Percentiles rank a stretch among this genome's conserved stretches.
These are phyloP conservation scores for Obelidium mucronatum DNA, from an alignment of 192 early-diverging fungal genomes.

Conservation along the genomic window DNA sequence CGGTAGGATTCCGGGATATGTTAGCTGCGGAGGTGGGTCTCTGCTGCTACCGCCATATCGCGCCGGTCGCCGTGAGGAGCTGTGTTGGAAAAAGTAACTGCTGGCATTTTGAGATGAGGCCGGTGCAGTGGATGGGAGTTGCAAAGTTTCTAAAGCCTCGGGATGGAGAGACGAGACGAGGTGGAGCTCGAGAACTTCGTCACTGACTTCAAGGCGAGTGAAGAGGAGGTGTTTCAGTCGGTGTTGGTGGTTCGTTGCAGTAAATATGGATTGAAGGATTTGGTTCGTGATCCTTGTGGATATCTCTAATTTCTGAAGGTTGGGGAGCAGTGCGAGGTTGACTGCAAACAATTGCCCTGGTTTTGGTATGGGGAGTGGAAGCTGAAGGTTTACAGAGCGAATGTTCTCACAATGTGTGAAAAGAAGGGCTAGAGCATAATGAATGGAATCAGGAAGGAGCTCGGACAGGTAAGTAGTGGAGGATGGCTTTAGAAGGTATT, in stretches of 20 bases:
- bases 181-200: background rate
- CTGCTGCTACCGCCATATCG: background rate
- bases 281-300: slow-evolving; percentile 11
- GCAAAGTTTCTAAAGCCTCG: background rate
- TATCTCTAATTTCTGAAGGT: slow-evolving; percentile 15
- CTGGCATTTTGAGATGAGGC: background rate
- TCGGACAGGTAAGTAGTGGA: background rate
- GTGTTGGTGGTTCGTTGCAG: background rate
- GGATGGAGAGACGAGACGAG: background rate
- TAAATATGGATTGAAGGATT: background rate
- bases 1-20: slow-evolving; percentile 5
- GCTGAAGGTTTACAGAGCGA: slow-evolving; percentile 10
- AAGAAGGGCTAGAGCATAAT: slow-evolving; percentile 31
- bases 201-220: background rate
- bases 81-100: slow-evolving; percentile 1
- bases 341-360: background rate
- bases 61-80: too few relatives aligned
- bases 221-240: background rate
- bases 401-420: slow-evolving; percentile 39
- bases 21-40: background rate
- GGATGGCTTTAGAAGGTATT: background rate
- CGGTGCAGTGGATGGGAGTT: background rate
- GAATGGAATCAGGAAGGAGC: slow-evolving; percentile 16
- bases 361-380: slow-evolving; percentile 27
- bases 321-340: background rate